Conservation (phyloP, 2,329 filamentous ascomycete genomes). For the Sporothrix euskadiensis region DNA sequence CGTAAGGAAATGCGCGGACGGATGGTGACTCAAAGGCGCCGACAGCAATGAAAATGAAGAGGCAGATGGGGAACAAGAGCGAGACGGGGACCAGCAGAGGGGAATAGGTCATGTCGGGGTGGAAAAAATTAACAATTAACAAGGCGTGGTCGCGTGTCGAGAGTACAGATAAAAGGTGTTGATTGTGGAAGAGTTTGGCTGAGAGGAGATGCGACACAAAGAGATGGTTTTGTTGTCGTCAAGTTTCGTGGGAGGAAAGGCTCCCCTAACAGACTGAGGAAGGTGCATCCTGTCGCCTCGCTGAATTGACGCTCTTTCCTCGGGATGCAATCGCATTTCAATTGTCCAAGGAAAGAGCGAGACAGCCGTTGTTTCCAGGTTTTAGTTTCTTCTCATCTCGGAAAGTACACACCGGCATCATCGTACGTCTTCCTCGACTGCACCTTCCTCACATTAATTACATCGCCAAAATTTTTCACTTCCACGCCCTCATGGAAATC, state of each 20-base stretch:
- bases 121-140: neutral
- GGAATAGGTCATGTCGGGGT: conserved; percentile 1
- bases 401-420: neutral
- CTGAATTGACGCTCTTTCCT: too few relatives aligned
- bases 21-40: conserved; percentile 20
- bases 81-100: conserved; percentile 25
- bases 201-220: too few relatives aligned
- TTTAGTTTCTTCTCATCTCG: neutral
- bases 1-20: conserved; percentile 17
- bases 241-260: too few relatives aligned
- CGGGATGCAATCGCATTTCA: neutral
- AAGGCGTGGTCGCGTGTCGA: neutral
- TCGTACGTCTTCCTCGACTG: neutral
- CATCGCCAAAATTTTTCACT: neutral
- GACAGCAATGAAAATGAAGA: conserved; percentile 11
- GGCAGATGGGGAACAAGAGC: conserved; percentile 6
- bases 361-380: neutral
- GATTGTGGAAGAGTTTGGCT: neutral
- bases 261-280: neutral
- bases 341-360: neutral
- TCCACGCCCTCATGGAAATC: neutral
- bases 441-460: neutral
- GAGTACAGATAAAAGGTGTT: neutral
- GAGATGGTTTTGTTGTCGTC: neutral
- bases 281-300: neutral